phyloP scores from a whole-genome alignment of 139 green algal species.

The Raphidocelis subcapitata region DNA sequence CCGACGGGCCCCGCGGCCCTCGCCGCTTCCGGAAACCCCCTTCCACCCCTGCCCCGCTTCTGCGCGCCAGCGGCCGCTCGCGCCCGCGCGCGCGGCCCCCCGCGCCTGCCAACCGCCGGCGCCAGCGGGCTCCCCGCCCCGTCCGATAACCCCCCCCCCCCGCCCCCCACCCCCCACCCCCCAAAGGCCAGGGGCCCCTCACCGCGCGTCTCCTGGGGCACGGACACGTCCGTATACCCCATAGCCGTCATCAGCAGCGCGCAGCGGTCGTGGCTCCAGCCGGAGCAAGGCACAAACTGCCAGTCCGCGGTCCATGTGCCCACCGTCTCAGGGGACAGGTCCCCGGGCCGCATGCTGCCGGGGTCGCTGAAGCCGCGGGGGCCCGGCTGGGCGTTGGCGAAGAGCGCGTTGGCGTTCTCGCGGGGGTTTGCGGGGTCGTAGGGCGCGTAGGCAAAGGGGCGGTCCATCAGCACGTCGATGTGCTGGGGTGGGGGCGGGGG shows the following conservation, averaged over 20 bases:
- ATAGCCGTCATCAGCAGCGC: conserved; percentile 8
- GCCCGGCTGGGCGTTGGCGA: conserved; percentile 26
- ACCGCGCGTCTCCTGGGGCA: background rate
- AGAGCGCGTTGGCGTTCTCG: conserved; percentile 6
- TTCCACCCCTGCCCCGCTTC: too few species aligned
- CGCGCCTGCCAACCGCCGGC: too few species aligned
- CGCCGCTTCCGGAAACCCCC: too few species aligned
- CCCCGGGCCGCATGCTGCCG: conserved; percentile 3
- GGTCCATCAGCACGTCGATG: conserved; percentile 33
- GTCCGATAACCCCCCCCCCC: too few species aligned
- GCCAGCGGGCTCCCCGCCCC: too few species aligned
- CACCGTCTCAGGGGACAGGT: conserved; percentile 13
- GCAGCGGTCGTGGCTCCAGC: conserved; percentile 20
- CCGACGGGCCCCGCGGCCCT: too few species aligned
- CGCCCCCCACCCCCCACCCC: too few species aligned
- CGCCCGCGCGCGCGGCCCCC: too few species aligned
- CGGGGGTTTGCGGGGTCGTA: conserved; percentile 8
- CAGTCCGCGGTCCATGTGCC: conserved; percentile 26
- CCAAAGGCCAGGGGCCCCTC: too few species aligned
- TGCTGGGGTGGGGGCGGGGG: too few species aligned
- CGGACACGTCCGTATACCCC: conserved; percentile 14
- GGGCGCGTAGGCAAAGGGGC: conserved; percentile 24
- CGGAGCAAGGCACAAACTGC: conserved; percentile 28
- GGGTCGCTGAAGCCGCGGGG: conserved; percentile 20
- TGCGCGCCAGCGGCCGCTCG: too few species aligned